Base-by-base conservation (phyloP, 257 asterid genomes). In the Solanum gracilifrons region DNA sequence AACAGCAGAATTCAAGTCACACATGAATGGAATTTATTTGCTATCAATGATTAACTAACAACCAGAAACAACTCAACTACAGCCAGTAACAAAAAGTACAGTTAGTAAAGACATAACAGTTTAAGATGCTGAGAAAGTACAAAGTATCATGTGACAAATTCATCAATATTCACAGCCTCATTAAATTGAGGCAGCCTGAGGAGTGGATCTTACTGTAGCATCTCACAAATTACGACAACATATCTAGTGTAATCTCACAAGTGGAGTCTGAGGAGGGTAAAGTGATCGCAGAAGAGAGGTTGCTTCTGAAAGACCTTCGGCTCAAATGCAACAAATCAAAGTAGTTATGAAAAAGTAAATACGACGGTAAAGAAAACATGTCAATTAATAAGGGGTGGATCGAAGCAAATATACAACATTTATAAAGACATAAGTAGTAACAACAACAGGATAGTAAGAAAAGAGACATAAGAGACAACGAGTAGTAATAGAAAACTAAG, bases 101-200 rank as follows among this genome's bases (percentile, higher is more conserved):
- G 41, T 46, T 79, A 43, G 3, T 41, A 16, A 20, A 46, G 85
- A 18, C 69, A 39, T 13, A 18, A 18, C 16, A 48, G 6, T 46
- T 29, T 18, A 46, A 80, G 68, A 80, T 31, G 16, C 27, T 80
- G 9, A 80, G 85, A 9, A 25, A 18, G 62, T n/a, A 80, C 69
- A 29, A 7, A 80, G 5, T 2, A 68, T 90, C 90, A 88, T 13
- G 89, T 72, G 66, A 84, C 48, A 37, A 73, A 82, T 29, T 88
- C 85, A 20, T 86, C 88, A 55, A 55, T 55, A 55, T 87, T 90
- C 39, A 58, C 87, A 46, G 86, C 88, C 79, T 88, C 98, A 73
- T 83, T 87, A 86, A 94, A 92, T 20, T 3, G 98, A 89, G 87
- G 94, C 93, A 27, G 96, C 95, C 51, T 88, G 93, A 86, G 93